phyloP scores from a whole-genome alignment of 2,329 filamentous ascomycete genomes.

The Epichloe festucae region DNA sequence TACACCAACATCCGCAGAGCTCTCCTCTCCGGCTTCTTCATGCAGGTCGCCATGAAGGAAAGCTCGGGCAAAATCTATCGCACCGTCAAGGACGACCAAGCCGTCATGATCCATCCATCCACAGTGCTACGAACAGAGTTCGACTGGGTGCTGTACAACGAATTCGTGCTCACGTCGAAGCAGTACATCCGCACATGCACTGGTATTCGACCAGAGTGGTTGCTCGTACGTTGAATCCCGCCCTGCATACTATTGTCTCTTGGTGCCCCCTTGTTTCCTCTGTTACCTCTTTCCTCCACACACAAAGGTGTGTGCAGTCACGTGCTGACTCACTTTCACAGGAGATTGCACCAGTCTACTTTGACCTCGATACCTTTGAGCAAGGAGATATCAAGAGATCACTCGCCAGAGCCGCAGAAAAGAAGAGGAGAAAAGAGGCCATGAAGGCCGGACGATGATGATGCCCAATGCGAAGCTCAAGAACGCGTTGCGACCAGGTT shows the following conservation, averaged over 20 bases:
- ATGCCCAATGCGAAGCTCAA: background rate
- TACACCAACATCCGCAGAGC: slow-evolving; percentile 94
- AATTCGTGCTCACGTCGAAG: slow-evolving; percentile 95
- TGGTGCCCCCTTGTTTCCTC: background rate
- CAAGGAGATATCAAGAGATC: slow-evolving; percentile 76
- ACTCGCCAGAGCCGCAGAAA: slow-evolving; percentile 43
- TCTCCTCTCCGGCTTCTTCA: slow-evolving; percentile 92
- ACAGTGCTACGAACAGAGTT: slow-evolving; percentile 79
- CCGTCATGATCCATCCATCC: slow-evolving; percentile 82
- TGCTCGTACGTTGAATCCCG: slow-evolving; percentile 49
- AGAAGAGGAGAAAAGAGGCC: slow-evolving; percentile 45
- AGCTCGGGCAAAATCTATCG: slow-evolving; percentile 78
- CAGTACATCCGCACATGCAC: slow-evolving; percentile 96
- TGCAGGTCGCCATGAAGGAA: slow-evolving; percentile 96
- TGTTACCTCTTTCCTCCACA: slow-evolving; percentile 1
- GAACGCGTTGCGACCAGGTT: background rate
- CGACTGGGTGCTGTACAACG: slow-evolving; percentile 97
- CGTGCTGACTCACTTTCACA: slow-evolving; percentile 20
- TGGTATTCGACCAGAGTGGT: slow-evolving; percentile 84
- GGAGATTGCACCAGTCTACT: slow-evolving; percentile 92
- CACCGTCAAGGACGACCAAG: slow-evolving; percentile 94
- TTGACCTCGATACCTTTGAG: slow-evolving; percentile 69
- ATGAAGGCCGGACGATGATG: slow-evolving; percentile 35
- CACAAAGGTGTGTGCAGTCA: background rate
- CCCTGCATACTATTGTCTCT: background rate